A percentile compares a stretch with the other conserved stretches of the same genome.
Conservation (phyloP, 371 early-diverging fungal genomes). For the Mucor racemosus region DNA sequence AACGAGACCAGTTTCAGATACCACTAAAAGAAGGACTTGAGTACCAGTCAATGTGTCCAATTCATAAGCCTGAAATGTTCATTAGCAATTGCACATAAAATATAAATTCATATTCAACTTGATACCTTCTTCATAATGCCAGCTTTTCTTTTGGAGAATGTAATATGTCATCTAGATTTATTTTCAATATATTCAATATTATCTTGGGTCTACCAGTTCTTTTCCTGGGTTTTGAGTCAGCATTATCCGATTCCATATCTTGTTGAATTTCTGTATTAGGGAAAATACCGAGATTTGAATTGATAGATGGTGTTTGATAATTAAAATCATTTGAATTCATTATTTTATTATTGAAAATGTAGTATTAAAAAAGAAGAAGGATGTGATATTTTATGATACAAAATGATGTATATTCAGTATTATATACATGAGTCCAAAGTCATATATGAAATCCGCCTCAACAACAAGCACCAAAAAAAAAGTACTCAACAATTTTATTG, state of each 20-base stretch:
- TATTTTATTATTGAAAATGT: too few relatives aligned
- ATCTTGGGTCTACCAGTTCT: constrained; percentile 91
- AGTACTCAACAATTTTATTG: constrained; percentile 1
- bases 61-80: constrained; percentile 84
- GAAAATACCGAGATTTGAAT: background rate
- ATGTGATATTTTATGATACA: background rate
- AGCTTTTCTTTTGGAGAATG: constrained; percentile 98
- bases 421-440: background rate
- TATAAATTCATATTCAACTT: background rate
- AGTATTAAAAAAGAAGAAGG: too few relatives aligned
- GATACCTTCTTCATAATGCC: constrained; percentile 97
- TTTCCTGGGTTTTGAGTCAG: constrained; percentile 59
- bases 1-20: constrained; percentile 98
- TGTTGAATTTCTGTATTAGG: background rate
- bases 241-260: constrained; percentile 55
- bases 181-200: constrained; percentile 96
- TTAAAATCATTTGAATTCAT: background rate
- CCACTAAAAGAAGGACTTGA: constrained; percentile 94
- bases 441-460: background rate
- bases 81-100: background rate
- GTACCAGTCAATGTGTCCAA: constrained; percentile 95
- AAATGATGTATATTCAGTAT: background rate
- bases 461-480: background rate
- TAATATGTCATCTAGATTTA: too few relatives aligned
- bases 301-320: background rate